Evolutionary conservation across 805 yeast genomes (phyloP).

Genomic region (Candida maesae): DNA sequence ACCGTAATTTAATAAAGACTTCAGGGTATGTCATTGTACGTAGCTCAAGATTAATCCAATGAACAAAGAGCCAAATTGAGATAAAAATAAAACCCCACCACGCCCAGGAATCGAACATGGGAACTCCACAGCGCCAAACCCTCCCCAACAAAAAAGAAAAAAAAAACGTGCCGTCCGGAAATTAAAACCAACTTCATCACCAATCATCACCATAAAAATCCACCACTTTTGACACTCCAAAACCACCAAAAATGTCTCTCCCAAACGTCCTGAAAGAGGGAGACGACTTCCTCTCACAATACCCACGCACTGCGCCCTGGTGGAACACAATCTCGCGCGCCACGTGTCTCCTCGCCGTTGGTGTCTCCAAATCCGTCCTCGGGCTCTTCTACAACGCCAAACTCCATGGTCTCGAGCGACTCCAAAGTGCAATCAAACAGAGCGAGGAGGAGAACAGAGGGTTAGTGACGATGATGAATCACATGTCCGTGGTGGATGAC

Average conservation of each 20-base stretch:
- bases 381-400: constrained; percentile 60
- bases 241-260: constrained; percentile 49
- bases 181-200: no score
- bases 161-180: no score
- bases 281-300: constrained; percentile 59
- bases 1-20: no score
- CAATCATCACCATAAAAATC: no score
- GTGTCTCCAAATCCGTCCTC: constrained; percentile 58
- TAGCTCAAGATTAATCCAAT: no score
- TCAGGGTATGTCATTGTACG: no score
- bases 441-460: constrained; percentile 70
- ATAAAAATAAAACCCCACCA: no score
- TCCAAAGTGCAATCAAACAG: constrained; percentile 60
- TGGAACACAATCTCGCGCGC: constrained; percentile 72
- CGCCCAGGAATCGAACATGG: no score
- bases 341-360: constrained; percentile 64
- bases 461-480: constrained; percentile 84
- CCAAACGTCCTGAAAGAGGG: constrained; percentile 69
- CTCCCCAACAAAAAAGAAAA: no score
- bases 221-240: neutral
- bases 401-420: constrained; percentile 55
- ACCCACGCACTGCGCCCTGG: constrained; percentile 51
- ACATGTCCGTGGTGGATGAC: constrained; percentile 88
- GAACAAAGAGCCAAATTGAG: no score
- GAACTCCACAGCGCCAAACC: no score